Evolutionary conservation across 106 monocot species (phyloP).

Genomic region (Dendrobium nobile): DNA sequence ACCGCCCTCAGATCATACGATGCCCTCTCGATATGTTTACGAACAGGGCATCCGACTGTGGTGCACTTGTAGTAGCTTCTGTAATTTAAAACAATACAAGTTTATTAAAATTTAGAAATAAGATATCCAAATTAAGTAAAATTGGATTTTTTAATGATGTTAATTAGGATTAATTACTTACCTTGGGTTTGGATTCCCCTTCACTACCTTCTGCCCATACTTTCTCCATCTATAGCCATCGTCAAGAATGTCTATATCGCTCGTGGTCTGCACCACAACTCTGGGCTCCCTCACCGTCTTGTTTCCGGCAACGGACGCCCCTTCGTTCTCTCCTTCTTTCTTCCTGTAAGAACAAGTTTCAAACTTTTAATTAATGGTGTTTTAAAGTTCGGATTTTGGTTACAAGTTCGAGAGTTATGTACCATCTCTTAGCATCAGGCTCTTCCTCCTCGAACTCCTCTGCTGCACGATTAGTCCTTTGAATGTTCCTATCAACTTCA

Average conservation of each 20-base stretch:
- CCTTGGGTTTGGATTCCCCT: constrained; percentile 56
- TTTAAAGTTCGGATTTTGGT: not conserved
- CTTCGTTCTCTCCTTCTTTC: constrained; percentile 27
- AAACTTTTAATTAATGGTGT: not conserved
- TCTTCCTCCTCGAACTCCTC: constrained; percentile 32
- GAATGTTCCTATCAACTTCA: constrained; percentile 24
- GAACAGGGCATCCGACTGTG: constrained; percentile 35
- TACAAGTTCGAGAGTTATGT: not conserved
- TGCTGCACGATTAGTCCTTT: constrained; percentile 13
- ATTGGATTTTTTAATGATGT: not conserved
- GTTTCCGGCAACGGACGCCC: constrained; percentile 9
- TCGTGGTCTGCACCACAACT: constrained; percentile 42
- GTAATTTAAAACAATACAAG: not conserved
- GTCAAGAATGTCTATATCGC: constrained; percentile 44
- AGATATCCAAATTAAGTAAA: not conserved
- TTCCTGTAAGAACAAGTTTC: constrained; percentile 9
- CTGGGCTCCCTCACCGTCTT: constrained; percentile 37
- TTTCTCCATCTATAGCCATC: constrained; percentile 48
- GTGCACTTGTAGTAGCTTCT: constrained; percentile 86
- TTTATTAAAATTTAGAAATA: not conserved
- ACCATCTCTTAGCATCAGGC: constrained; percentile 49
- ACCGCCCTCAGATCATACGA: constrained; percentile 42
- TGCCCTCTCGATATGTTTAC: constrained; percentile 66
- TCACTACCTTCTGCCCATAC: constrained; percentile 52
- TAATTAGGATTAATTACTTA: not conserved